Evolutionary conservation across 306 rosid genomes (phyloP).

Genomic region (Dicorynia guianensis): DNA sequence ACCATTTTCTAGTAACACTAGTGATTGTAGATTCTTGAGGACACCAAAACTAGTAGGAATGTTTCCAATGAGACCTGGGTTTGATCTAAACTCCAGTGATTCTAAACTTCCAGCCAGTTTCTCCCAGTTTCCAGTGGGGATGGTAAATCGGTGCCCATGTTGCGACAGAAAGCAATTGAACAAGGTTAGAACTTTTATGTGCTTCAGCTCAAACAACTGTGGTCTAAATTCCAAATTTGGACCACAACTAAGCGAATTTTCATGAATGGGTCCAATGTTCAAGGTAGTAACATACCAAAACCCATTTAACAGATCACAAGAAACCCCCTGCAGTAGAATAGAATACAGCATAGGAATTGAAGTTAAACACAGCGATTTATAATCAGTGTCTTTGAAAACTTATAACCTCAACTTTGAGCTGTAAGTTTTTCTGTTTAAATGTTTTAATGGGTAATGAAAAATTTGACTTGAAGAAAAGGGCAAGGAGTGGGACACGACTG

Average conservation of each 20-base stretch:
- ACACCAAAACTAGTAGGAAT: constrained; percentile 63
- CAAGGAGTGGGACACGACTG: neutral
- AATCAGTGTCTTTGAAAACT: constrained; percentile 8
- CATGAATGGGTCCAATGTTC: constrained; percentile 81
- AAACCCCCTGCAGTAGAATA: constrained; percentile 75
- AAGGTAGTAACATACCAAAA: constrained; percentile 82
- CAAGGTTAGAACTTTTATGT: constrained; percentile 71
- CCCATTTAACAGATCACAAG: constrained; percentile 86
- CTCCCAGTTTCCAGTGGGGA: constrained; percentile 74
- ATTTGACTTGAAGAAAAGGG: no score
- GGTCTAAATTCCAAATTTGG: constrained; percentile 58
- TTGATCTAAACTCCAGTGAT: constrained; percentile 79
- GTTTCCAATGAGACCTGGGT: constrained; percentile 67
- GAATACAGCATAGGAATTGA: constrained; percentile 22
- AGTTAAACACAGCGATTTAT: constrained; percentile 5
- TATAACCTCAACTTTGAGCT: constrained; percentile 10
- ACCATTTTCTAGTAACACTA: constrained; percentile 69
- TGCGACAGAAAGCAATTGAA: constrained; percentile 74
- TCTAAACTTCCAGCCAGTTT: constrained; percentile 67
- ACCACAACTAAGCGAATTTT: constrained; percentile 77
- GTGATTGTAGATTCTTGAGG: constrained; percentile 77
- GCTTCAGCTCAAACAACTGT: constrained; percentile 67
- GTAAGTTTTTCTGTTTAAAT: constrained; percentile 14
- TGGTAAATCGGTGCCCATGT: constrained; percentile 47
- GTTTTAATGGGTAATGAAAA: neutral